Base-by-base conservation (phyloP, 306 rosid genomes). In the Mucuna pruriens region DNA sequence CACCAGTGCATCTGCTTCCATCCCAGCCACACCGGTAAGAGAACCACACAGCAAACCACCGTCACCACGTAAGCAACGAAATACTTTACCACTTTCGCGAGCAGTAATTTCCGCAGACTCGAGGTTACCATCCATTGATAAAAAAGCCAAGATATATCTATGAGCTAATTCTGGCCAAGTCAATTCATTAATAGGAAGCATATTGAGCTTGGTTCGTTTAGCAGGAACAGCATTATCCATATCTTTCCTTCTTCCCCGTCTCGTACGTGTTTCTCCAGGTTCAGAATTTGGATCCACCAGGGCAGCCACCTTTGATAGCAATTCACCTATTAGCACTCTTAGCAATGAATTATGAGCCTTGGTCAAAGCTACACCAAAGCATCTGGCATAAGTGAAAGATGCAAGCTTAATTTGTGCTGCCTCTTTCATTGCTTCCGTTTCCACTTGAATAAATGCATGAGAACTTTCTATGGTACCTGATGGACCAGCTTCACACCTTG, bases 11-110 rank as follows among this genome's bases (percentile, higher is more conserved):
- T 96, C 99, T 58, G 98, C 97, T 87, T 96, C 98, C 95, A 96
- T 96, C 85, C 97, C 99, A 74, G 97, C 98, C 87, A 96, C 94
- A 71, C 98, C 99, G 74, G 95, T 58, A 73, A 94, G 95, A 60
- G 99, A 90, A 66, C 99, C 98, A 89, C 98, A 96, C 66, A 96
- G 98, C 94, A 96, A 90, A 46, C 99, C 99, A 45, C 99, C 99
- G 76, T 96, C 99, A 71, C 99, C 99, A 82, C 91, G 92, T 84
- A 96, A 90, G 86, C 97, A 96, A 65, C 97, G 97, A 87, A 92
- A 94, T 60, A 96, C 95, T 84, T 90, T 96, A 75, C 92, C 91
- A 86, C 99, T 90, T 87, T 96, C 99, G 3, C 99, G 97, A 48
- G 91, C 92, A 70, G 78, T 90, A 80, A 90, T 88, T 80, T 96